phyloP scores from a whole-genome alignment of 2,329 filamentous ascomycete genomes.

The Incumbomyces delicatus region DNA sequence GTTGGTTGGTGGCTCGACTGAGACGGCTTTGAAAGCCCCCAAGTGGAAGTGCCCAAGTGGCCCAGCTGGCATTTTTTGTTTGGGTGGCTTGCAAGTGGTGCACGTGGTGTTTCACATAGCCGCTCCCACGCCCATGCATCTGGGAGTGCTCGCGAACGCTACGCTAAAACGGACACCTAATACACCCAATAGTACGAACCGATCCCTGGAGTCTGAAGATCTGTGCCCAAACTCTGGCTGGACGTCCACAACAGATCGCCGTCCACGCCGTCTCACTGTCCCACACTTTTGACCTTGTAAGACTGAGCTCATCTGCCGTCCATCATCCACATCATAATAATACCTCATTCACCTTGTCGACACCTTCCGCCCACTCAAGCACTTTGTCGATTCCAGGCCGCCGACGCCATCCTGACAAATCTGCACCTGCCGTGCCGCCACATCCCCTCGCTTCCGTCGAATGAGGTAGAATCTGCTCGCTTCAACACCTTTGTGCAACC shows the following conservation, averaged over 20 bases:
- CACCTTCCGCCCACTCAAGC: too few species aligned
- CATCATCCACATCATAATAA: neutral
- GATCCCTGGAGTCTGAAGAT: too few species aligned
- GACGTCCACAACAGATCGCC: too few species aligned
- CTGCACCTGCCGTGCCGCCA: neutral
- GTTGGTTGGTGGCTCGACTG: neutral
- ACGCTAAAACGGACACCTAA: too few species aligned
- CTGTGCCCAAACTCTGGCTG: too few species aligned
- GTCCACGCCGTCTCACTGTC: too few species aligned
- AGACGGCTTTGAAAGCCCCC: neutral
- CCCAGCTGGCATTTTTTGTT: neutral
- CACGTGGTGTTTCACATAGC: neutral
- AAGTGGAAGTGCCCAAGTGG: neutral
- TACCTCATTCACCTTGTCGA: neutral
- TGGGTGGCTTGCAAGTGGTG: too few species aligned
- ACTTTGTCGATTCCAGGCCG: neutral
- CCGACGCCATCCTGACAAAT: neutral
- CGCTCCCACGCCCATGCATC: too few species aligned
- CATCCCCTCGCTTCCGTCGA: neutral
- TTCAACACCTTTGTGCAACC: slow-evolving; percentile 3
- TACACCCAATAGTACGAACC: too few species aligned
- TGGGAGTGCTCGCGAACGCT: too few species aligned
- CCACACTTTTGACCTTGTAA: too few species aligned
- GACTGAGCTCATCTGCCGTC: neutral
- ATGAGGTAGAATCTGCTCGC: neutral